Evolutionary conservation across 2,329 filamentous ascomycete species (phyloP).

Genomic region (Aspergillus tubingensis): DNA sequence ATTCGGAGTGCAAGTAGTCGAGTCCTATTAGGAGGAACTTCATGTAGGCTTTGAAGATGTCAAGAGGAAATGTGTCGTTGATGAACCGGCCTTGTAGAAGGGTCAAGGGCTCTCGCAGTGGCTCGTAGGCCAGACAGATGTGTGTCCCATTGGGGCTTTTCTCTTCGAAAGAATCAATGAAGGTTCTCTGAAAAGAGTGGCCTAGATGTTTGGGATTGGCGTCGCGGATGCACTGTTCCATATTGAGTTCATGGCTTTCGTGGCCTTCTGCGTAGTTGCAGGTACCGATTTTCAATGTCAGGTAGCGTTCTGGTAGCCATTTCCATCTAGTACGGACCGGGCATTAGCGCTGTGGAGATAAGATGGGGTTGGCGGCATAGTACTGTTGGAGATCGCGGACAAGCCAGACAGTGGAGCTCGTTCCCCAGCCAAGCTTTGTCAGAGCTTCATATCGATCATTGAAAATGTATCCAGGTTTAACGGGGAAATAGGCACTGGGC

Average conservation of each 20-base stretch:
- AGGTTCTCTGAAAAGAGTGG: not conserved
- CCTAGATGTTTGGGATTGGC: not conserved
- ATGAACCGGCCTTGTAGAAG: constrained; percentile 29
- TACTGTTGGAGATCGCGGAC: not conserved
- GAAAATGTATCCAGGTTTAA: not conserved
- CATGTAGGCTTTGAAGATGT: constrained; percentile 33
- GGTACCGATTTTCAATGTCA: not conserved
- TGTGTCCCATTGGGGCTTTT: constrained; percentile 17
- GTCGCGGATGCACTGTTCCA: not conserved
- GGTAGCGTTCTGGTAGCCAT: not conserved
- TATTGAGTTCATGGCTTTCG: not conserved
- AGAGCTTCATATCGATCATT: not conserved
- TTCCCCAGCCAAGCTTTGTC: not conserved
- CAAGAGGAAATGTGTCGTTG: constrained; percentile 25
- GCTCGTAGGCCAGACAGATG: constrained; percentile 37
- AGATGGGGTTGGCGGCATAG: not conserved
- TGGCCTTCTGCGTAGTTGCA: not conserved
- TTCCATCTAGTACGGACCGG: not conserved
- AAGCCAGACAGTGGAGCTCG: not conserved
- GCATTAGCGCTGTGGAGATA: not conserved
- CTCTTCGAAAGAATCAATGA: not conserved
- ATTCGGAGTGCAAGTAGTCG: constrained; percentile 44
- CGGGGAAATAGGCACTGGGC: not conserved
- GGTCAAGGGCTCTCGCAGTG: constrained; percentile 37
- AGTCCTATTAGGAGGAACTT: constrained; percentile 40